Conservation (phyloP, 257 asterid genomes). For the Solanum neorickii region DNA sequence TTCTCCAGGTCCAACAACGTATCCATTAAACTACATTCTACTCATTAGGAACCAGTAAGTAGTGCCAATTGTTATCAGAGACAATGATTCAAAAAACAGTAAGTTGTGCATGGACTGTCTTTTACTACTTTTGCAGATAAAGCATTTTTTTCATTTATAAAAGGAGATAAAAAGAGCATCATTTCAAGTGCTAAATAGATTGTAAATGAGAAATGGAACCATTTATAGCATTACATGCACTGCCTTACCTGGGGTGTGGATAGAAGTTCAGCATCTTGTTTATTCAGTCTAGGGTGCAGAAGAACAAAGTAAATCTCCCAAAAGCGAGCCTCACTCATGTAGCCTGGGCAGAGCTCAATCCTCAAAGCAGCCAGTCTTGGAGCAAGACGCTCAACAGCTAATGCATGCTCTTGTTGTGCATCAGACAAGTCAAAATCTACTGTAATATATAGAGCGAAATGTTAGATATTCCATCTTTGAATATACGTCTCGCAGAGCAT, state of each 20-base stretch:
- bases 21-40: neutral
- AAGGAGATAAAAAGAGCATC: neutral
- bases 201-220: neutral
- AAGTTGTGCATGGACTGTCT: neutral
- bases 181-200: neutral
- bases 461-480: neutral
- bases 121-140: neutral
- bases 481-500: neutral
- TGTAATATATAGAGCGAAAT: neutral
- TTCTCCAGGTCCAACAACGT: neutral
- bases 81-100: neutral
- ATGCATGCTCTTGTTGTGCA: constrained; percentile 88
- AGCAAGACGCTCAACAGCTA: constrained; percentile 71
- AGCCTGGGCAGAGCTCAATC: constrained; percentile 84
- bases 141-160: neutral
- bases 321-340: constrained; percentile 73
- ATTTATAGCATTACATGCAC: neutral
- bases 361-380: constrained; percentile 77
- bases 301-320: constrained; percentile 94
- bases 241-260: constrained; percentile 71
- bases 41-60: neutral
- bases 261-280: constrained; percentile 49
- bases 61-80: neutral
- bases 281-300: constrained; percentile 61
- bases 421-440: constrained; percentile 71